A percentile compares a stretch with the other conserved stretches of the same genome.
These are phyloP conservation scores for Xylaria sp. DNA, from an alignment of 2,329 filamentous ascomycete species.

Conservation along the genomic window DNA sequence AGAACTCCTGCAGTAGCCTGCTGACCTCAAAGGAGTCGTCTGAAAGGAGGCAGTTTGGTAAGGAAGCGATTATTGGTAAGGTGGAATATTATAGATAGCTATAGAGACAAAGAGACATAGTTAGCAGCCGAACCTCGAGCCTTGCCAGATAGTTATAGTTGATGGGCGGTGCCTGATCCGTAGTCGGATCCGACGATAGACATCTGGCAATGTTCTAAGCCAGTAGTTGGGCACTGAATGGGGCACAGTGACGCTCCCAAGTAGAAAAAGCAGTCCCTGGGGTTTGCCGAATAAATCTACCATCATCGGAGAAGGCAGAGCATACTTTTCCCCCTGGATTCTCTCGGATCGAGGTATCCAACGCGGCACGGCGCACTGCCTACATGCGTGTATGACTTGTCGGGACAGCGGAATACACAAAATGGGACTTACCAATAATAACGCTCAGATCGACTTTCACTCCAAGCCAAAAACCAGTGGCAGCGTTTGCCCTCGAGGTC, in stretches of 20 bases:
- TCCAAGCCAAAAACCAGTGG: conserved; percentile 30
- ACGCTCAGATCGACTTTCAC: conserved; percentile 25
- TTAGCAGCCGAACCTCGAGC: conserved; percentile 17
- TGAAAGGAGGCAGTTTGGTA: conserved; percentile 34
- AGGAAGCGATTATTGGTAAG: conserved; percentile 33
- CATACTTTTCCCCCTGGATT: conserved; percentile 6
- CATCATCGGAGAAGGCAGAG: conserved; percentile 5
- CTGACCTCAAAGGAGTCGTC: conserved; percentile 76
- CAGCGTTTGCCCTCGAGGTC: conserved; percentile 26
- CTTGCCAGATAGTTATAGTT: conserved; percentile 8
- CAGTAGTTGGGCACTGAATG: not conserved
- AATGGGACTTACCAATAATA: conserved; percentile 28
- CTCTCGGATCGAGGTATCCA: conserved; percentile 5
- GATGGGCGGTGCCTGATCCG: conserved; percentile 4
- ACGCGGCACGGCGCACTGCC: conserved; percentile 5
- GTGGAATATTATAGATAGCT: conserved; percentile 36
- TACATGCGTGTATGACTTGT: not conserved
- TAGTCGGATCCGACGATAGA: conserved; percentile 2
- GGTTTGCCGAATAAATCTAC: not conserved
- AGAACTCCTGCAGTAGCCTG: conserved; percentile 76
- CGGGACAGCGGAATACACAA: not conserved
- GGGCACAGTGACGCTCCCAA: not conserved
- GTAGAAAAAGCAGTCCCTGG: not conserved
- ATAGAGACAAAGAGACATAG: conserved; percentile 1
- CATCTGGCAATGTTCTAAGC: not conserved